Conservation (phyloP, 805 yeast species). For the Kluyveromyces dobzhanskii region DNA sequence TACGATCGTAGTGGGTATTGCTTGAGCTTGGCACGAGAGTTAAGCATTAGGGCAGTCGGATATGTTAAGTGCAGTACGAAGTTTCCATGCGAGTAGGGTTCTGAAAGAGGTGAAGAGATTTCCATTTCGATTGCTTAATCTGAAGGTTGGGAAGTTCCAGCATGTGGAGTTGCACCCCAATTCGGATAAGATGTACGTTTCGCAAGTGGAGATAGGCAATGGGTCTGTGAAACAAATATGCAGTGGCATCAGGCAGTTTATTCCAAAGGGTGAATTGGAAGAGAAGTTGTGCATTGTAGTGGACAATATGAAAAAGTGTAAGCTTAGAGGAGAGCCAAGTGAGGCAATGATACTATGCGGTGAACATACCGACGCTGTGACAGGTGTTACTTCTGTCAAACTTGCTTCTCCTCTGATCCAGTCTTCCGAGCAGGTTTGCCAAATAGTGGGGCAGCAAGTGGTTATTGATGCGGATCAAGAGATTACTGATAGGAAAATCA, state of each 20-base stretch:
- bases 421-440: neutral
- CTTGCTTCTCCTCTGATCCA: constrained; percentile 11
- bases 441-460: constrained; percentile 11
- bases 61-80: neutral
- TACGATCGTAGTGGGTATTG: too few relatives aligned
- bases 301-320: constrained; percentile 50
- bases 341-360: constrained; percentile 68
- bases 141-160: constrained; percentile 42
- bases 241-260: constrained; percentile 46
- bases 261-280: constrained; percentile 34
- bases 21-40: too few relatives aligned
- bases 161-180: constrained; percentile 42
- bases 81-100: neutral
- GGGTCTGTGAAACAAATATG: constrained; percentile 34
- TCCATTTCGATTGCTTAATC: constrained; percentile 18
- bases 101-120: constrained; percentile 1
- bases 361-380: constrained; percentile 15
- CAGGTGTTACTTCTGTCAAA: constrained; percentile 11
- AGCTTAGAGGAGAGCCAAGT: constrained; percentile 53
- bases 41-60: too few relatives aligned
- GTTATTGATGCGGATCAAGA: constrained; percentile 4
- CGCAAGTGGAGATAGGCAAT: constrained; percentile 33
- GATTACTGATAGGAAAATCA: constrained; percentile 12
- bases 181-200: constrained; percentile 54
- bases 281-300: constrained; percentile 42